Conservation (phyloP, 345 rosid genomes). For the Syzygium aqueum region DNA sequence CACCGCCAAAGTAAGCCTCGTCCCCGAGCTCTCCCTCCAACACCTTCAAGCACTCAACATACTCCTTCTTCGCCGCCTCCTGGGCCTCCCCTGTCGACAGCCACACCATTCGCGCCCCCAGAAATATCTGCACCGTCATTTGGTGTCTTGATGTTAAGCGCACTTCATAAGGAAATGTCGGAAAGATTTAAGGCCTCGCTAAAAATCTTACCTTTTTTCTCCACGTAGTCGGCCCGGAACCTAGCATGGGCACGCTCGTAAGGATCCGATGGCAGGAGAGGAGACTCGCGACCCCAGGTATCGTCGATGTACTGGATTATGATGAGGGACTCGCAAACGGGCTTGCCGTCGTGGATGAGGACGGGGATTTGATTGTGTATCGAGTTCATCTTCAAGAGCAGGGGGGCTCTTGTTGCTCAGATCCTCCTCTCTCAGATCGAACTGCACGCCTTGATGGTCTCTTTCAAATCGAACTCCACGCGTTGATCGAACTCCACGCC, state of each 20-base stretch:
- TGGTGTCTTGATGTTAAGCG: not conserved
- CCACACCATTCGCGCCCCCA: not conserved
- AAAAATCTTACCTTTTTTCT: no score
- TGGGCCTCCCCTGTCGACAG: not conserved
- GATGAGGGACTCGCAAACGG: conserved; percentile 5
- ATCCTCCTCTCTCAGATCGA: conserved; percentile 5
- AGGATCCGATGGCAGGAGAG: conserved; percentile 9
- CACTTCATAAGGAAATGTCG: not conserved
- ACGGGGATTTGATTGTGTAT: conserved; percentile 9
- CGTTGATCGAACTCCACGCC: no score
- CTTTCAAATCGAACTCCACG: no score
- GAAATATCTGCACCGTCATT: not conserved
- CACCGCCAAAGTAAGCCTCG: conserved; percentile 8
- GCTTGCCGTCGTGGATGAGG: conserved; percentile 9
- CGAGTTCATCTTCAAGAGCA: conserved; percentile 7
- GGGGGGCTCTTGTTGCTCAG: conserved; percentile 7
- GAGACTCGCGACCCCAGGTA: not conserved
- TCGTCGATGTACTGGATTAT: conserved; percentile 8
- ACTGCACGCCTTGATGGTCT: conserved; percentile 7
- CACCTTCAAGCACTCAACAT: not conserved
- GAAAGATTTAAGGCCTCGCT: not conserved
- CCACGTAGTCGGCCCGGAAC: no score
- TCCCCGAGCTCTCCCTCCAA: conserved; percentile 19
- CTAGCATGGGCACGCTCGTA: no score
- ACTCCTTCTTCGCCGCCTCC: conserved; percentile 5